phyloP scores from a whole-genome alignment of 257 asterid species.

The Solanum chilense region DNA sequence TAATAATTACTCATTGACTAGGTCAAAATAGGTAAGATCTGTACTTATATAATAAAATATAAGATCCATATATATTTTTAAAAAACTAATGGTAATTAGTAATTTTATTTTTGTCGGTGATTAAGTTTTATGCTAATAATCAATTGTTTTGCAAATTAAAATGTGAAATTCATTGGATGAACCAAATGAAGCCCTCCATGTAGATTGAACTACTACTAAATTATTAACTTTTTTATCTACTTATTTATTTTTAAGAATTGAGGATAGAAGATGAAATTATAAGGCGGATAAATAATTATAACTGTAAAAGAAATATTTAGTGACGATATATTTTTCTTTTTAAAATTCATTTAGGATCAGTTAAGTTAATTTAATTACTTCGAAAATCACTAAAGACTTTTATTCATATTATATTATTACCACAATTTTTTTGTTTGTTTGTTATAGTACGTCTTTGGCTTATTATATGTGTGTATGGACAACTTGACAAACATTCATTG shows the following conservation, averaged over 20 bases:
- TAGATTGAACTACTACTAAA: background rate
- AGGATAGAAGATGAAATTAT: too few relatives aligned
- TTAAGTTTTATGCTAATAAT: background rate
- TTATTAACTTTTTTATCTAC: too few relatives aligned
- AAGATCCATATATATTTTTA: background rate
- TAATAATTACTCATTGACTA: background rate
- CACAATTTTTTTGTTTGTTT: too few relatives aligned
- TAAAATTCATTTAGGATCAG: rapidly evolving
- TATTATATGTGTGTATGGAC: background rate
- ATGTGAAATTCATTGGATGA: background rate
- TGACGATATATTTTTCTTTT: too few relatives aligned
- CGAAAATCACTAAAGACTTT: too few relatives aligned
- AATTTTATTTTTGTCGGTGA: background rate
- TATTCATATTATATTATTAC: too few relatives aligned
- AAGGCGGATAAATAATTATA: rapidly evolving
- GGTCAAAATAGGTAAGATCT: background rate
- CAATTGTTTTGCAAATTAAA: background rate
- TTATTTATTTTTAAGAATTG: too few relatives aligned
- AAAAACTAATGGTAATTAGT: background rate
- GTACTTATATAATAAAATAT: background rate
- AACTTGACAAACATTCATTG: background rate
- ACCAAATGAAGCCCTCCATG: background rate
- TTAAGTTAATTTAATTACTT: too few relatives aligned
- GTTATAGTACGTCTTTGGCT: background rate
- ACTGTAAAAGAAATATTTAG: too few relatives aligned